Evolutionary conservation across 164 flowering plant species (phyloP).

Genomic region (Taxillus chinensis): DNA sequence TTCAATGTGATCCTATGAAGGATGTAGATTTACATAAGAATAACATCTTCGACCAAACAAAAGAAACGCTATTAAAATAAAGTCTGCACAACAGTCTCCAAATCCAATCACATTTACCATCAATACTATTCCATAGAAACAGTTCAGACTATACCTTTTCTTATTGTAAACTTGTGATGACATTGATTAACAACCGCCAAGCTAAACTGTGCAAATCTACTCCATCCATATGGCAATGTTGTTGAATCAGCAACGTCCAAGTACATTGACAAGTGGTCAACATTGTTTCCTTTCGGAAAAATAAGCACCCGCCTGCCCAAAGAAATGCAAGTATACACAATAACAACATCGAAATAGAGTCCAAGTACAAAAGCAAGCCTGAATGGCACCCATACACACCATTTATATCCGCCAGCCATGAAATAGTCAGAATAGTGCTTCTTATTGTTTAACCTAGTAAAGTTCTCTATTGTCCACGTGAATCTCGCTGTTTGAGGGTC

Average conservation of each 20-base stretch:
- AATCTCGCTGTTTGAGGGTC: constrained; percentile 28
- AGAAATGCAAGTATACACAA: background rate
- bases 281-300: constrained; percentile 61
- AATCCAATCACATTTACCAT: no score
- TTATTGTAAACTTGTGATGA: constrained; percentile 26
- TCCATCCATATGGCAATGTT: constrained; percentile 56
- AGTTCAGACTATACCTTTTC: constrained; percentile 29
- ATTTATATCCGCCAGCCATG: constrained; percentile 30
- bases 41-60: no score
- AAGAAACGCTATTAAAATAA: no score
- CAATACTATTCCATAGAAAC: background rate
- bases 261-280: constrained; percentile 48
- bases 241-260: constrained; percentile 48
- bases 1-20: no score
- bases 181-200: constrained; percentile 43
- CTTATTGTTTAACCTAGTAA: constrained; percentile 17
- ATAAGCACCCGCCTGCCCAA: constrained; percentile 46
- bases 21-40: no score
- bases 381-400: constrained; percentile 15
- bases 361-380: background rate
- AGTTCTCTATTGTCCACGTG: constrained; percentile 35
- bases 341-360: background rate
- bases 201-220: constrained; percentile 53
- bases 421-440: constrained; percentile 21
- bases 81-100: no score